Evolutionary conservation across 768 basidiomycete species (phyloP), one percentile per base, ranked within the genome.

Genomic region (Auricularia cornea): DNA sequence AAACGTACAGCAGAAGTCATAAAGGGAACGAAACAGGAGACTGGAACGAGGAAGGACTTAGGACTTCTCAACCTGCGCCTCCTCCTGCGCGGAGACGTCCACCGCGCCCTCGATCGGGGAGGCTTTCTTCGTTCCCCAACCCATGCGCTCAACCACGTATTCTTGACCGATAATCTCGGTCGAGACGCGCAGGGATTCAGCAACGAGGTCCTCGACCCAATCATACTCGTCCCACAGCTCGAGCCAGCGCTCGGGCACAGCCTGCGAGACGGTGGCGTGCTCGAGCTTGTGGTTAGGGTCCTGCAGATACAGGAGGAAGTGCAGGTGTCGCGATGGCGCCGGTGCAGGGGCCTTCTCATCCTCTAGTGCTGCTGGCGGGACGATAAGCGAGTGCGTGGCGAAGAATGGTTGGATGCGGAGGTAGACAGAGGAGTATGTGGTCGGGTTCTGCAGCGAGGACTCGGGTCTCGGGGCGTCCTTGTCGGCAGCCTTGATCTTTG

Each of bases 131-230:
- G 28, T 16, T 30, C 38, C 33, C 89, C 92, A 94, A 1, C 92
- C 87, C 93, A 94, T 94, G 63, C 93, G 78, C 35, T 84, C 81
- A 48, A 88, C 90, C 16, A 95, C 79, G 70, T 95, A 95, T 70
- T 96, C 92, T 75, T 98, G 94, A 2, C 94, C 94, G 64, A 98
- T 78, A 20, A 94, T 84, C 76, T 98, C 95, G 31, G 96, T 85
- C 8, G 89, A 91, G 16, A 92, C 79, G 62, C 92, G 79, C 63
- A 99, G 75, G 0, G 85, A 83, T 69, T 98, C 96, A 3, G 94
- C 95, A 65, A 98, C 83, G 41, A 90, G 73, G 70, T 99, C 95
- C 74, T 99, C 97, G 14, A 98, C 94, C 97, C 97, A 96, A 52
- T 91, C 88, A 72, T 93, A 90, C 66, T 87, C 81, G 70, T 97